Base-by-base conservation (phyloP, 371 early-diverging fungal genomes). In the Saksenaea oblongispora region DNA sequence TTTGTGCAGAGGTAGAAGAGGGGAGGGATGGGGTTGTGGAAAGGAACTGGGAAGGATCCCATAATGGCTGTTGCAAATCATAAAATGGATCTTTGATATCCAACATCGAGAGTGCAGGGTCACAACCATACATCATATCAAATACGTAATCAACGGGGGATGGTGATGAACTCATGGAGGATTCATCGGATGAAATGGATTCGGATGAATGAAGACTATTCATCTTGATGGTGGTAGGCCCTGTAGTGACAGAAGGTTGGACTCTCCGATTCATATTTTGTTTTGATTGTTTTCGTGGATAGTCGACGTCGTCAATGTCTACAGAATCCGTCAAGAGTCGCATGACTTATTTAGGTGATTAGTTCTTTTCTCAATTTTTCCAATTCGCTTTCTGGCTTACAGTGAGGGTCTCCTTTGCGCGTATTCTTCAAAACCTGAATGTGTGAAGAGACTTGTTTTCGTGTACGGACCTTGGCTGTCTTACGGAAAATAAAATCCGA, bases 391-490 rank as follows among this genome's bases (percentile, higher is more conserved):
- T 53, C n/a, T 9, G 5, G 66, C 80, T 73, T 83, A 84, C 87
- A 87, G 7, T 82, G 79, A 28, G 79, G 74, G 35, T 87, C 87
- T 26, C 82, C 79, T 69, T 88, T 89, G 66, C 89, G 79, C 0
- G 88, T 88, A 60, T 92, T 89, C 60, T 88, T 89, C 66, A 90
- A 75, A 15, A 92, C 92, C 70, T 92, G 92, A 44, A 92, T 88
- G 61, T 92, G 92, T 5, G 91, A 91, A 0, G 91, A 91, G 1
- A 92, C 91, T 70, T 92, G 92, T 70, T 92, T 92, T 54, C 90
- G 80, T 34, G 91, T 85, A 9, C 92, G 80, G 28, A 80, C 75
- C 42, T 86, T 86, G 51, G 75, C 70, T 1, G 91, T 91, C 54
- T 86, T 84, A 60, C 84, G 85, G 53, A 76, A 86, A 26, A 91